phyloP scores from a whole-genome alignment of 2,329 filamentous ascomycete species.

The Blumeriella jaapii region DNA sequence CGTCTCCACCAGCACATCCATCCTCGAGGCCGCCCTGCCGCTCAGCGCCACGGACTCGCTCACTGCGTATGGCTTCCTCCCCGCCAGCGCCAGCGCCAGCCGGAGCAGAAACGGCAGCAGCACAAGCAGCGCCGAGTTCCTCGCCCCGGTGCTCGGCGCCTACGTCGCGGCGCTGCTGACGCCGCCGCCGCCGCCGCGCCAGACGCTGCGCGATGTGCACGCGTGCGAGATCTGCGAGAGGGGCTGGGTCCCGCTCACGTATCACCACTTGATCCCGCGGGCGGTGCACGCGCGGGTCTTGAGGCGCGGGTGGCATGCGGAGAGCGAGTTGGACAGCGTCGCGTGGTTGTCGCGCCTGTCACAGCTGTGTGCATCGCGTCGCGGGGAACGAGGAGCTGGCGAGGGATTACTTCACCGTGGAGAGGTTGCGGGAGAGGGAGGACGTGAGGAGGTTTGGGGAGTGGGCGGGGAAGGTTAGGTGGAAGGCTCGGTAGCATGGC shows the following conservation, averaged over 20 bases:
- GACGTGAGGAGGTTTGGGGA: conserved; percentile 59
- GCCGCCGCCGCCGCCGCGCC: conserved; percentile 50
- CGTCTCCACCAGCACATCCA: conserved; percentile 25
- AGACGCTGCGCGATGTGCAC: conserved; percentile 39
- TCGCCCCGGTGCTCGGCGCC: conserved; percentile 49
- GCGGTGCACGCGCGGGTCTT: conserved; percentile 64
- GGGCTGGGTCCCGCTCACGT: conserved; percentile 64
- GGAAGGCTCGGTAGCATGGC: conserved; percentile 42
- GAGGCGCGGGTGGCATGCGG: conserved; percentile 68
- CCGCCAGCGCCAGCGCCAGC: too few relatives aligned
- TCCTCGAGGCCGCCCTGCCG: conserved; percentile 40
- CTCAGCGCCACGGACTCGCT: conserved; percentile 55
- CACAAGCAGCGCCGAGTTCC: conserved; percentile 40
- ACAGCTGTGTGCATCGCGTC: conserved; percentile 69
- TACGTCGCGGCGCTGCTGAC: conserved; percentile 49
- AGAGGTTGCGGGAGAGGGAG: conserved; percentile 55
- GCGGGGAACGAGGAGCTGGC: conserved; percentile 70
- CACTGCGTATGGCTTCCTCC: conserved; percentile 48
- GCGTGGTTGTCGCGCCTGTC: conserved; percentile 76
- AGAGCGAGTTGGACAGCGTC: conserved; percentile 65
- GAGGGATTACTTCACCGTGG: conserved; percentile 59
- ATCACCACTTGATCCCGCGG: conserved; percentile 79
- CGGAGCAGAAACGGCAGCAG: too few relatives aligned
- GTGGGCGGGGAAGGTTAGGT: conserved; percentile 64
- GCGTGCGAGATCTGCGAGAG: conserved; percentile 69